A percentile compares a stretch with the other conserved stretches of the same genome.
These are phyloP conservation scores for Ogataea pilisensis DNA, from an alignment of 805 yeast species.

Conservation along the genomic window DNA sequence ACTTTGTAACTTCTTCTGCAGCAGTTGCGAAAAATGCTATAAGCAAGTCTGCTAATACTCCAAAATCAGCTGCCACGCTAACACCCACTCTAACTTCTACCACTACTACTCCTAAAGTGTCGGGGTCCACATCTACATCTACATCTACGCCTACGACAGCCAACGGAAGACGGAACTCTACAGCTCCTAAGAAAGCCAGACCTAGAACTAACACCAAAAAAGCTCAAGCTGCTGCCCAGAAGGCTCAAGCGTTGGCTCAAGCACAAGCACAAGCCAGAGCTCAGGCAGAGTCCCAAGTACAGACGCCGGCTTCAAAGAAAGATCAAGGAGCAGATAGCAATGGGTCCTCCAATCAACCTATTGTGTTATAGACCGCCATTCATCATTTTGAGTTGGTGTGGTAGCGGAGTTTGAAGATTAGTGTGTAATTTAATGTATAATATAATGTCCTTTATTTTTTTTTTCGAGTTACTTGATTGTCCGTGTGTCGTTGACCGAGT, in stretches of 20 bases:
- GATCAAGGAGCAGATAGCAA: not conserved
- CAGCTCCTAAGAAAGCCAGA: slow-evolving; percentile 5
- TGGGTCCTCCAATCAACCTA: slow-evolving; percentile 9
- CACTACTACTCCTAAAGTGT: slow-evolving; percentile 1
- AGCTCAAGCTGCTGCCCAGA: slow-evolving; percentile 1
- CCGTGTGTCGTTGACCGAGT: no score
- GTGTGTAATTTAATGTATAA: no score
- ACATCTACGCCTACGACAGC: not conserved
- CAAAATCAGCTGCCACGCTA: not conserved
- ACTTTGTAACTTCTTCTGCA: not conserved
- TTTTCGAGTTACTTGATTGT: no score
- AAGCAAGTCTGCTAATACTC: not conserved
- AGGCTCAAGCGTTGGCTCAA: slow-evolving; percentile 1
- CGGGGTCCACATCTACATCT: not conserved
- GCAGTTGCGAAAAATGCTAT: not conserved
- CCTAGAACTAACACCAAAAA: no score
- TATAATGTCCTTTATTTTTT: no score
- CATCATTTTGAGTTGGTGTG: no score
- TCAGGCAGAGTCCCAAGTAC: not conserved
- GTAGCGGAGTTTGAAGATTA: no score
- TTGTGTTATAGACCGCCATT: slow-evolving; percentile 7
- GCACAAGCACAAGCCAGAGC: slow-evolving; percentile 1
- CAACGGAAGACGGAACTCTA: slow-evolving; percentile 1
- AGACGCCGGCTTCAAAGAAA: not conserved
- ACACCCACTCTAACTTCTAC: not conserved